Evolutionary conservation across 345 rosid genomes (phyloP), one percentile per base, ranked within the genome.

Genomic region (Carallia pectinifolia): DNA sequence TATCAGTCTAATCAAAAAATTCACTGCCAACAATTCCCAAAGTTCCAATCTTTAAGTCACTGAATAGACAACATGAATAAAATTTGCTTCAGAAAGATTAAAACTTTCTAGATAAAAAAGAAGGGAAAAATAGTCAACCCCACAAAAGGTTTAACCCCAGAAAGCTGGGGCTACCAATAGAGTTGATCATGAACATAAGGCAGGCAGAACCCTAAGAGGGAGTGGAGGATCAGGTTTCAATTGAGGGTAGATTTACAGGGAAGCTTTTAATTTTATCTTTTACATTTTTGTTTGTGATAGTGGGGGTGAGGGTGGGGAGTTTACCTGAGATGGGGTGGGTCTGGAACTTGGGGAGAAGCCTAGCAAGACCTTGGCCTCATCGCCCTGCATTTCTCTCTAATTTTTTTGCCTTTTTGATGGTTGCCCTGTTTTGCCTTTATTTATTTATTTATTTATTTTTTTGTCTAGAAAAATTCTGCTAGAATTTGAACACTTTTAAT

Each of bases 301-400:
- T 13, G 50, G 13, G 34, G 34, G 2, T 33, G 34, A 4, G 34
- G 34, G 34, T 33, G 34, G 34, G 34, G 34, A 33, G 2, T 33
- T 33, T 44, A 86, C 97, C 98, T 93, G 89, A 67, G 82, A 85
- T 44, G 69, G 72, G 71, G 83, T 71, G 17, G 97, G 96, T 69
- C 79, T 73, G 77, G 90, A 89, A 79, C 73, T 48, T 58, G 87
- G 88, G 75, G 92, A 86, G 82, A 91, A 88, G 67, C 96, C 96
- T 66, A 93, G 82, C 78, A 85, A 78, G 64, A 81, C 62, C 73
- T 80, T 87, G 71, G 97, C 98, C 73, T 93, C 97, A 74, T 87
- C 89, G 74, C 79, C 86, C 85, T 74, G 77, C 98, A 93, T 93
- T 53, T 81, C 84, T 70, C 50, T 56, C 37, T 23, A 53, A 53